A percentile compares a stretch with the other conserved stretches of the same genome.
Evolutionary conservation across 345 rosid genomes (phyloP).

Genomic region (Pistacia vera): DNA sequence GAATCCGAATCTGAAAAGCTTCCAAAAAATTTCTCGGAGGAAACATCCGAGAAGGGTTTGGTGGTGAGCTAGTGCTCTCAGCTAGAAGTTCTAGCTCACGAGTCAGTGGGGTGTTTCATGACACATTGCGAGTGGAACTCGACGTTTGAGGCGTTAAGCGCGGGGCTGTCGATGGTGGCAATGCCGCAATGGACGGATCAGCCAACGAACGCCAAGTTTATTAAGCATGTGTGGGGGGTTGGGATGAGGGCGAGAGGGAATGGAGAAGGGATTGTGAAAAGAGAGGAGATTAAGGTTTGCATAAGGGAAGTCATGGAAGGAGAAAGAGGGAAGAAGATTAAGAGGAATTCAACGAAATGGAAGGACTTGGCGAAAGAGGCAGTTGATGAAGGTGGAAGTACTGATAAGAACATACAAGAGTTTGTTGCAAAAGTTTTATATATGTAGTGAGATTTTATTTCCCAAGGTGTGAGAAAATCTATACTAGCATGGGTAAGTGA

Average conservation of each 20-base stretch:
- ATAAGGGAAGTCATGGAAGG: conserved; percentile 31
- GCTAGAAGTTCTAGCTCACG: conserved; percentile 32
- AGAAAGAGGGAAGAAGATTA: conserved; percentile 30
- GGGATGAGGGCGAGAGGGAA: conserved; percentile 35
- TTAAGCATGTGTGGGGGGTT: conserved; percentile 40
- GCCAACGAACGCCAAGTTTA: conserved; percentile 34
- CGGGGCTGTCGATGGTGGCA: conserved; percentile 29
- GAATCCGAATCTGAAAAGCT: conserved; percentile 47
- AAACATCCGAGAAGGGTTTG: conserved; percentile 37
- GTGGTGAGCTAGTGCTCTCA: conserved; percentile 53
- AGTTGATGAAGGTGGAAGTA: conserved; percentile 51
- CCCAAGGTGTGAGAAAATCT: too few species aligned
- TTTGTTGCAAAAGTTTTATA: conserved; percentile 31
- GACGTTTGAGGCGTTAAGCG: conserved; percentile 20
- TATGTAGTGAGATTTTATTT: too few species aligned
- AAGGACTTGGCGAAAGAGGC: conserved; percentile 29
- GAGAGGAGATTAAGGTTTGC: conserved; percentile 51
- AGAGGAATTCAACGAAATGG: conserved; percentile 25
- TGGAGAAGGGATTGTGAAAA: conserved; percentile 32
- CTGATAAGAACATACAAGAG: conserved; percentile 44
- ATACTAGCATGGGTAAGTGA: too few species aligned
- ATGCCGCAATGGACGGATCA: conserved; percentile 31
- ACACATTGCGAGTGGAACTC: conserved; percentile 64
- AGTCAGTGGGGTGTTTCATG: conserved; percentile 47
- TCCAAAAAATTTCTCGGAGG: conserved; percentile 32